These are phyloP conservation scores for Plectosphaerella plurivora DNA, from an alignment of 2,329 filamentous ascomycete species.

Conservation along the genomic window DNA sequence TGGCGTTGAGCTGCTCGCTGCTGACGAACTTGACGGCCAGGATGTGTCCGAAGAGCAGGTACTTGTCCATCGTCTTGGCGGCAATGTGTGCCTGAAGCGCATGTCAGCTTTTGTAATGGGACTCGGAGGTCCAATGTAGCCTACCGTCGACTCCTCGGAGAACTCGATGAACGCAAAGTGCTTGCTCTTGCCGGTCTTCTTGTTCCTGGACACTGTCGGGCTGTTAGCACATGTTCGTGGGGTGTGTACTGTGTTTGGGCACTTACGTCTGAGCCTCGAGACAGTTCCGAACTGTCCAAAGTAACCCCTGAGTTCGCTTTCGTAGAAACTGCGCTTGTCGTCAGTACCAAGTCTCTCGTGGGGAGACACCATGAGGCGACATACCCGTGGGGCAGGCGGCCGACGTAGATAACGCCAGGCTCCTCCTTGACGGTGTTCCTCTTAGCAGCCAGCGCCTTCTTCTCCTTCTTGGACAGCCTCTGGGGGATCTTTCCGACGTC, in stretches of 20 bases:
- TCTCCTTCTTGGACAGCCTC: conserved; percentile 37
- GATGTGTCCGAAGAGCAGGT: conserved; percentile 91
- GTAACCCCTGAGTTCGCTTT: conserved; percentile 90
- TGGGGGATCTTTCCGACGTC: conserved; percentile 45
- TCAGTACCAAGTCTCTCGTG: neutral
- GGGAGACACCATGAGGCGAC: conserved; percentile 1
- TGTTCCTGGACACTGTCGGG: conserved; percentile 70
- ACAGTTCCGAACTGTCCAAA: conserved; percentile 91
- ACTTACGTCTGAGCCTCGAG: conserved; percentile 44
- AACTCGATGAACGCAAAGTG: conserved; percentile 97
- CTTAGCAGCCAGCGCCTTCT: conserved; percentile 31
- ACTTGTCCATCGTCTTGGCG: conserved; percentile 95
- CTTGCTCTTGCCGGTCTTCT: conserved; percentile 83
- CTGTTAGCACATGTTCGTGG: neutral
- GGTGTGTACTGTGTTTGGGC: too few relatives aligned
- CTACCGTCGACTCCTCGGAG: conserved; percentile 56
- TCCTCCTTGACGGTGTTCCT: conserved; percentile 38
- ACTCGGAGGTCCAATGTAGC: neutral
- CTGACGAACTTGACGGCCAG: conserved; percentile 81
- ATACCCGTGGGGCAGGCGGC: conserved; percentile 70
- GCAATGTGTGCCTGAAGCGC: conserved; percentile 67
- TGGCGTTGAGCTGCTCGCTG: conserved; percentile 70
- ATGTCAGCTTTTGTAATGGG: neutral
- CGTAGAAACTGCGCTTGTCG: conserved; percentile 71
- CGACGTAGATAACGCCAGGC: conserved; percentile 83